phyloP scores from a whole-genome alignment of 2,329 filamentous ascomycete species.

The Zarea fungicola region DNA sequence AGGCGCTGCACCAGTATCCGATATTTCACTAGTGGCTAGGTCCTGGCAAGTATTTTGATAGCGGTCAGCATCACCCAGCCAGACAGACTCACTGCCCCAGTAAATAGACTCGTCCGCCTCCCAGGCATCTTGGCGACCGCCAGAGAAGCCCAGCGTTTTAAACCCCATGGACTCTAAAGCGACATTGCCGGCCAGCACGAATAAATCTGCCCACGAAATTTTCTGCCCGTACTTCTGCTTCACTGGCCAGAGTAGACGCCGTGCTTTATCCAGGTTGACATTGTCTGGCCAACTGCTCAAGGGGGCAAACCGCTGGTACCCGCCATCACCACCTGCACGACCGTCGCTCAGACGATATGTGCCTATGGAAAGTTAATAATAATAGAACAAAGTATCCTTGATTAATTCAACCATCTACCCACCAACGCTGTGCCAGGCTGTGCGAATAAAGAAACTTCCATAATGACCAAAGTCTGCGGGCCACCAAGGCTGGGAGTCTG shows the following conservation, averaged over 20 bases:
- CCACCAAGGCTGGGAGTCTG: slow-evolving; percentile 76
- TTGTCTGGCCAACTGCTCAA: slow-evolving; percentile 75
- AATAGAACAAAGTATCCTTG: no score
- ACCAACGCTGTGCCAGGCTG: slow-evolving; percentile 77
- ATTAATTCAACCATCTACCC: no score
- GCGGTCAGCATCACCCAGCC: slow-evolving; percentile 68
- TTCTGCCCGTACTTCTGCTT: slow-evolving; percentile 82
- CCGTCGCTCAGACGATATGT: slow-evolving; percentile 72
- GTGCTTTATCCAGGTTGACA: slow-evolving; percentile 72
- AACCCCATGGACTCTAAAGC: slow-evolving; percentile 73
- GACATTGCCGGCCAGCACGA: slow-evolving; percentile 69
- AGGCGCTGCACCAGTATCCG: no score
- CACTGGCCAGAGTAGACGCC: slow-evolving; percentile 72
- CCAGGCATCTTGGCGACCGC: slow-evolving; percentile 66
- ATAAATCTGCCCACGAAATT: slow-evolving; percentile 73
- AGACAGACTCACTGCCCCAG: slow-evolving; percentile 72
- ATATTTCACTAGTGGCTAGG: no score
- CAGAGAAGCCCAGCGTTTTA: slow-evolving; percentile 68
- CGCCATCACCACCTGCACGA: slow-evolving; percentile 67
- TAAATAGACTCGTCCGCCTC: slow-evolving; percentile 72
- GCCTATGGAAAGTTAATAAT: no score
- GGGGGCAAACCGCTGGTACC: slow-evolving; percentile 74
- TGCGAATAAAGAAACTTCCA: slow-evolving; percentile 71
- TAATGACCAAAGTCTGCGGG: slow-evolving; percentile 79
- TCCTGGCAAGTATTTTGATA: no score